phyloP scores from a whole-genome alignment of 192 early-diverging fungal genomes.

The Neocallimastix lanati region DNA sequence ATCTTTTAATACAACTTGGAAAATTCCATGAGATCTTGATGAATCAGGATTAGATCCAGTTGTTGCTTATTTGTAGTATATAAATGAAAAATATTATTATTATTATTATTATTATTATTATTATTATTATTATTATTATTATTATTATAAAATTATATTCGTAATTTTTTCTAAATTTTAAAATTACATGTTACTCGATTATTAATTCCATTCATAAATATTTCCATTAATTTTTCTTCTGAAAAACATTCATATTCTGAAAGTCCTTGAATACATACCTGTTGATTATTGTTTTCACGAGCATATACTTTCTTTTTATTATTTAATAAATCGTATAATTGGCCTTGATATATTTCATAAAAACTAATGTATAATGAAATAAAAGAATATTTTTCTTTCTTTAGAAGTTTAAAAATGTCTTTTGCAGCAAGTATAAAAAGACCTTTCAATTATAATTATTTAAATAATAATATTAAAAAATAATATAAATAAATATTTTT shows the following conservation, averaged over 20 bases:
- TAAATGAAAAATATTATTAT: no score
- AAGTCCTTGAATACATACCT: conserved; percentile 76
- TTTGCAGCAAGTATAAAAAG: conserved; percentile 81
- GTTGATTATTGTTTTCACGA: conserved; percentile 84
- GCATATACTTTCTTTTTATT: conserved; percentile 76
- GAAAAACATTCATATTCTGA: conserved; percentile 72
- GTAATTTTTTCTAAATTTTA: no score
- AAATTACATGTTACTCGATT: conserved; percentile 79
- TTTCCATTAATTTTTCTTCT: conserved; percentile 72
- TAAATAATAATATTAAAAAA: no score
- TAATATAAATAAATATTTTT: no score
- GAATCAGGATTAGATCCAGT: conserved; percentile 90
- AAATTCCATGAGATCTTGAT: conserved; percentile 90
- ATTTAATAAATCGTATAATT: conserved; percentile 85
- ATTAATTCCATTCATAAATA: conserved; percentile 81
- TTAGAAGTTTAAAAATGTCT: conserved; percentile 70
- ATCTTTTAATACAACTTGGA: conserved; percentile 69
- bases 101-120: no score
- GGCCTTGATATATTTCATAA: conserved; percentile 95
- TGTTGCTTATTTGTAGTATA: conserved; percentile 40
- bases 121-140: no score
- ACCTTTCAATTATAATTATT: conserved; percentile 47
- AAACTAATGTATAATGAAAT: conserved; percentile 70
- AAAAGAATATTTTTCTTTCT: conserved; percentile 47
- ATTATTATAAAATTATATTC: no score